These are phyloP conservation scores for Fusarium ramigenum DNA, from an alignment of 2,329 filamentous ascomycete species.

Conservation along the genomic window DNA sequence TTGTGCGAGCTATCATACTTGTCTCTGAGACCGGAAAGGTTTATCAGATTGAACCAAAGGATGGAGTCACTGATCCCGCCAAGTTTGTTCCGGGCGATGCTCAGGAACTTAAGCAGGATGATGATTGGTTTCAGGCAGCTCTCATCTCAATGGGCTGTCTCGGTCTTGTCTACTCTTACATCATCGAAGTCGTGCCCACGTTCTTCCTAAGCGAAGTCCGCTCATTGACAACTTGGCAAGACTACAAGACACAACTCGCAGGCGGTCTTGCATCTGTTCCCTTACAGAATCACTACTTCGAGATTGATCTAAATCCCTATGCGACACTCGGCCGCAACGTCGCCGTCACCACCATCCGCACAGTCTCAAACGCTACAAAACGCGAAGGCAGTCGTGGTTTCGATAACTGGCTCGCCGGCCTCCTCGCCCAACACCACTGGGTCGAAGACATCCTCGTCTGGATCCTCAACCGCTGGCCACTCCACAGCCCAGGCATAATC, in stretches of 20 bases:
- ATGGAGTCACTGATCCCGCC: neutral
- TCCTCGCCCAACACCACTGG: neutral
- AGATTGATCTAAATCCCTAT: neutral
- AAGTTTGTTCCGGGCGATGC: neutral
- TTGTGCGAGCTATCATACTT: neutral
- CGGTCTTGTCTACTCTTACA: neutral
- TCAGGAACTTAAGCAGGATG: neutral
- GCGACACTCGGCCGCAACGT: fast-evolving
- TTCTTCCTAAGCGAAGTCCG: neutral
- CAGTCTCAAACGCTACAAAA: fast-evolving
- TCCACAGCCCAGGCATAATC: neutral
- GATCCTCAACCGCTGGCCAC: neutral
- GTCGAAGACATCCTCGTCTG: neutral
- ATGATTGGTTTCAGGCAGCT: neutral
- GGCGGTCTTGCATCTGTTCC: neutral
- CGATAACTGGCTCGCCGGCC: neutral
- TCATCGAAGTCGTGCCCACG: neutral
- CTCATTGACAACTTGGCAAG: neutral
- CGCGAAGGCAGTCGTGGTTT: neutral
- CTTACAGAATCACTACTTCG: neutral
- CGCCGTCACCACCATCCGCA: neutral
- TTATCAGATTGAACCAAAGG: neutral
- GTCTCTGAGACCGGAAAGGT: neutral
- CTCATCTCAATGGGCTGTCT: neutral
- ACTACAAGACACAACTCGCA: neutral